Percentiles rank a stretch among this genome's conserved stretches.
These are phyloP conservation scores for Tuber calosporum DNA, from an alignment of 495 filamentous ascomycete genomes.

Conservation along the genomic window DNA sequence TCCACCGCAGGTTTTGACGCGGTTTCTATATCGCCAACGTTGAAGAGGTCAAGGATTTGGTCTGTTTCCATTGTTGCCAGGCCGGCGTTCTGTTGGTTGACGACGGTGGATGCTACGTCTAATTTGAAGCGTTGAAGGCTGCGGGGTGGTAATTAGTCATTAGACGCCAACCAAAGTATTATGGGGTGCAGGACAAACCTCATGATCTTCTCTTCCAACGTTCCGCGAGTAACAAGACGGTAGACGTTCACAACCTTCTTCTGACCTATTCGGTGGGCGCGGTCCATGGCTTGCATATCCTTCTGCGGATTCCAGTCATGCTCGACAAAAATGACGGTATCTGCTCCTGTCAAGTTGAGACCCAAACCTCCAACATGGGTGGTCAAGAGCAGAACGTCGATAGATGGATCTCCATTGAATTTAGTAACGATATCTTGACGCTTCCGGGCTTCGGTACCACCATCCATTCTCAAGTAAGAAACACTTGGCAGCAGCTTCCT, in stretches of 20 bases:
- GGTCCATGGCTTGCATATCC: slow-evolving; percentile 98
- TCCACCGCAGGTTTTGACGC: slow-evolving; percentile 60
- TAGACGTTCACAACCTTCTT: slow-evolving; percentile 99
- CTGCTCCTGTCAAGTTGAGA: slow-evolving; percentile 90
- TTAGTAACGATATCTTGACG: slow-evolving; percentile 96
- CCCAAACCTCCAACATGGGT: slow-evolving; percentile 92
- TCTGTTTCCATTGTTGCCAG: slow-evolving; percentile 95
- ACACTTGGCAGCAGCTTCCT: slow-evolving; percentile 77
- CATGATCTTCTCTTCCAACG: slow-evolving; percentile 97
- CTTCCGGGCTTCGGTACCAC: slow-evolving; percentile 76
- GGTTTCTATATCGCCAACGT: slow-evolving; percentile 68
- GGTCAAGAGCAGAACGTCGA: slow-evolving; percentile 85
- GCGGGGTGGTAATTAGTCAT: slow-evolving; percentile 18
- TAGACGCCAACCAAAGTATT: slow-evolving; percentile 3
- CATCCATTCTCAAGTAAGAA: slow-evolving; percentile 84
- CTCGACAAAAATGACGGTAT: slow-evolving; percentile 98
- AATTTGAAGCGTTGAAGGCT: slow-evolving; percentile 99
- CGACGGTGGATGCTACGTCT: slow-evolving; percentile 93
- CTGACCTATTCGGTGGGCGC: slow-evolving; percentile 94
- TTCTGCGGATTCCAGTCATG: slow-evolving; percentile 99
- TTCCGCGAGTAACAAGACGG: slow-evolving; percentile 86
- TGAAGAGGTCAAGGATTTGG: slow-evolving; percentile 95
- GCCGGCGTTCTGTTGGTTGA: slow-evolving; percentile 97
- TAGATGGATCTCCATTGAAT: slow-evolving; percentile 94
- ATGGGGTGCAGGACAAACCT: slow-evolving; percentile 51